Evolutionary conservation across 1,139 yeast genomes (phyloP), one percentile per base, ranked within the genome.

Genomic region (Yamadazyma taylorii): DNA sequence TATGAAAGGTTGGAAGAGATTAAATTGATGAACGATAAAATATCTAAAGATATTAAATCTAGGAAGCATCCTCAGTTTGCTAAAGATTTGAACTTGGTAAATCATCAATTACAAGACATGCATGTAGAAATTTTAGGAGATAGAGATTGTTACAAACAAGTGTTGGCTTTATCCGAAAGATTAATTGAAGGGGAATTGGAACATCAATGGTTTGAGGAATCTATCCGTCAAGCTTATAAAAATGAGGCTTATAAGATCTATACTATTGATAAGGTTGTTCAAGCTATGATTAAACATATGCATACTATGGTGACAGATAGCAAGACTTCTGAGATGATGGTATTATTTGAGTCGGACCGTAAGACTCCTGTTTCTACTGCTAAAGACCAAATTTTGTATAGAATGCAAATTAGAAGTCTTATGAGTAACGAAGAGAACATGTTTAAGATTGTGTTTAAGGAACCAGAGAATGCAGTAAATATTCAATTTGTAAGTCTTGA

Each of bases 121-220:
- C 92, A 94, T 1, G 74, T 90, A 37, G 78, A 79, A 43, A 83
- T 90, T 50, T 70, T 70, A 24, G 87, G 88, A 13, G 68, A 75
- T 7, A 81, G 81, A 50, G 69, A 77, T 49, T 85, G 94, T 39
- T 94, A 92, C 58, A 63, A 71, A 27, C 97, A 92, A 61, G 77
- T 89, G 14, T 68, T 92, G 42, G 69, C 68, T 2, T 69, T 92
- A 41, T 78, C 95, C 38, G 89, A 80, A 50, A 78, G 80, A 47
- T 69, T 90, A 37, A 85, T 94, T 47, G 95, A 88, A 52, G 96
- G 96, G 21, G 95, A 89, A 29, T 69, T 92, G 37, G 98, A 92
- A 53, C 96, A 89, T 49, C 95, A 85, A 60, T 85, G 94, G 86
- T 92, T 86, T 58, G 99, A 92, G 66, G 98, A 92, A 60, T 77